phyloP scores from a whole-genome alignment of 345 rosid species.

The Salix dunnii region DNA sequence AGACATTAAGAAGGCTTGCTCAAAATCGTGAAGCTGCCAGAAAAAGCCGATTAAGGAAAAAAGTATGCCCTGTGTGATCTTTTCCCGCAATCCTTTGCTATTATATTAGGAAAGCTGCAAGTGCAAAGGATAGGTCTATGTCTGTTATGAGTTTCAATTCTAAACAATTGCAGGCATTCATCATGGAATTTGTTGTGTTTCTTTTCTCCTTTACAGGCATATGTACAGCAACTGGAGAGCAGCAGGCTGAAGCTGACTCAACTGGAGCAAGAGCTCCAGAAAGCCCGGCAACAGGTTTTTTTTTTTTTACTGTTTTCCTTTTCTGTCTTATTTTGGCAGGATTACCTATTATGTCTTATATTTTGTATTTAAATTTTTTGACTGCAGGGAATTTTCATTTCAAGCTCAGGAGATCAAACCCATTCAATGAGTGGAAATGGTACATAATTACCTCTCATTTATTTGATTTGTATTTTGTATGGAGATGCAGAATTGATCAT shows the following conservation, averaged over 20 bases:
- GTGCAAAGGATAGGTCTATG: neutral
- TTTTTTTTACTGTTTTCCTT: conserved; percentile 8
- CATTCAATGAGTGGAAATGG: conserved; percentile 93
- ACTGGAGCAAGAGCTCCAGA: conserved; percentile 92
- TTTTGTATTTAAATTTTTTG: neutral
- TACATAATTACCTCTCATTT: conserved; percentile 21
- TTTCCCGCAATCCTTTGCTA: neutral
- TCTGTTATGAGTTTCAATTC: neutral
- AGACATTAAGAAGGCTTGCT: conserved; percentile 94
- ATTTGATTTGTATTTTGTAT: neutral
- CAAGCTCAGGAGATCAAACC: conserved; percentile 84
- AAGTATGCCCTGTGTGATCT: conserved; percentile 40
- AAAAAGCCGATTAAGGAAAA: conserved; percentile 91
- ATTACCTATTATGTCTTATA: neutral
- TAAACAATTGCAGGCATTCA: neutral
- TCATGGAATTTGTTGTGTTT: conserved; percentile 1
- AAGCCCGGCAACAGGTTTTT: conserved; percentile 89
- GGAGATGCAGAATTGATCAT: neutral
- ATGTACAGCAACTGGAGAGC: conserved; percentile 93
- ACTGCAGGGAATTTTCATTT: conserved; percentile 67
- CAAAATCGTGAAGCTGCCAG: conserved; percentile 99
- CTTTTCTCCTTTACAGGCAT: conserved; percentile 46
- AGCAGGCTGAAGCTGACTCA: conserved; percentile 82
- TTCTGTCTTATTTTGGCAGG: conserved; percentile 6
- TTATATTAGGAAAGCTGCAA: neutral